Evolutionary conservation across 148 eudicot genomes (phyloP).

Genomic region (Silene uniflora): DNA sequence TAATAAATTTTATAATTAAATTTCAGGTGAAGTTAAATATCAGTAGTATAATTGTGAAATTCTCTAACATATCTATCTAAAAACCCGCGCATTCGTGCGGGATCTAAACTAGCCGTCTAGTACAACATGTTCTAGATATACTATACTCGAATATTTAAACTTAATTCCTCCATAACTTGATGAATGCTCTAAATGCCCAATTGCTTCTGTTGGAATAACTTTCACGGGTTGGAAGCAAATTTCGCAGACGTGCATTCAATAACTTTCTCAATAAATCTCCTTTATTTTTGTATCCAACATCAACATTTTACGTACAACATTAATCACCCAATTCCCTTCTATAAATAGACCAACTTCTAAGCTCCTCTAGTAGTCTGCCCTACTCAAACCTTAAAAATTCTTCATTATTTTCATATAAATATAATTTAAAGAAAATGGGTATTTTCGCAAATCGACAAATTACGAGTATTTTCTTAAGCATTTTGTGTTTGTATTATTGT

Average conservation of each 20-base stretch:
- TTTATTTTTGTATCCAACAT: not conserved
- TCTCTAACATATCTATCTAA: too few species aligned
- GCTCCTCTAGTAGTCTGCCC: not conserved
- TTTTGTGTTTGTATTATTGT: not conserved
- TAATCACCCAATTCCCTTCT: not conserved
- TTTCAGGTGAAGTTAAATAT: too few species aligned
- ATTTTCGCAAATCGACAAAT: not conserved
- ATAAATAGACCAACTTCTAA: constrained; percentile 3
- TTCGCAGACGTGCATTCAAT: constrained; percentile 24
- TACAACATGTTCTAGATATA: too few species aligned
- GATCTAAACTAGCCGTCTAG: too few species aligned
- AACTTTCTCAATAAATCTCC: not conserved
- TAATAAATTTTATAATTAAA: too few species aligned
- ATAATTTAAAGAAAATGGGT: constrained; percentile 1
- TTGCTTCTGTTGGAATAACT: constrained; percentile 23
- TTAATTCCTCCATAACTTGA: not conserved
- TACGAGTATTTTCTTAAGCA: not conserved
- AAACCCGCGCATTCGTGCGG: too few species aligned
- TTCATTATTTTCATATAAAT: not conserved
- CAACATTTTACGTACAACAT: not conserved
- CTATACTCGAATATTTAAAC: not conserved
- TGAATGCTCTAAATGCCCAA: constrained; percentile 21
- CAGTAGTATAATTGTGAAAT: too few species aligned
- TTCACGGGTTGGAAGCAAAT: constrained; percentile 22
- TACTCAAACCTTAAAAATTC: not conserved